Percentiles rank a stretch among this genome's conserved stretches.
Evolutionary conservation across 257 asterid genomes (phyloP).

Genomic region (Plantago ovata): DNA sequence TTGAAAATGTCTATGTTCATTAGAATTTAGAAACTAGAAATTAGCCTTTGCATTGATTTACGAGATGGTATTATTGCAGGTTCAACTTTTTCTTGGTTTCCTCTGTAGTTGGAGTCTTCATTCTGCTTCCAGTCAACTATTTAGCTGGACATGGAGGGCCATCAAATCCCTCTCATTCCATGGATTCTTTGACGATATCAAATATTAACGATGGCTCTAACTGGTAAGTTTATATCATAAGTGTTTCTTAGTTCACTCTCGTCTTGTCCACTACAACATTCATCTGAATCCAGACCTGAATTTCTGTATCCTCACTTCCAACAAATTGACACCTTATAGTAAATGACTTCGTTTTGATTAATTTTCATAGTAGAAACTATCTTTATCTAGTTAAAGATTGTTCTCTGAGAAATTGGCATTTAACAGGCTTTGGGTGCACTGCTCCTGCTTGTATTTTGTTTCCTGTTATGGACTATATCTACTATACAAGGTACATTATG

Average conservation of each 20-base stretch:
- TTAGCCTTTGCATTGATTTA: background rate
- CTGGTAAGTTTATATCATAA: conserved; percentile 38
- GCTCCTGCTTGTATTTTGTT: conserved; percentile 64
- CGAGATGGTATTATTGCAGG: conserved; percentile 45
- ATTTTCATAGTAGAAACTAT: background rate
- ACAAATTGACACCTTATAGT: no score
- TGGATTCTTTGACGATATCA: conserved; percentile 84
- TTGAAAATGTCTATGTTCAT: background rate
- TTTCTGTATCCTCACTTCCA: no score
- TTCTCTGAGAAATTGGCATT: conserved; percentile 22
- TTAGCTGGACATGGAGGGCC: conserved; percentile 40
- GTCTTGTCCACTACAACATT: no score
- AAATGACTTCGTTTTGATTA: no score
- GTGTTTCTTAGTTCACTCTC: background rate
- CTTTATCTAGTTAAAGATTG: background rate
- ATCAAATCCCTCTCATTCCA: conserved; percentile 34
- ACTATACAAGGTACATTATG: conserved; percentile 62
- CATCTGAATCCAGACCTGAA: no score
- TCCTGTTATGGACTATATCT: conserved; percentile 82
- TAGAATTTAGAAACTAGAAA: background rate
- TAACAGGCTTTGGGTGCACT: conserved; percentile 98
- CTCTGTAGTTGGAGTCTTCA: conserved; percentile 59
- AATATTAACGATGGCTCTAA: conserved; percentile 67
- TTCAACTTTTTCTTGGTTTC: conserved; percentile 68
- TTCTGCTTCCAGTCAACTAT: conserved; percentile 77